A percentile compares a stretch with the other conserved stretches of the same genome.
phyloP scores from a whole-genome alignment of 2,329 filamentous ascomycete genomes.

The Penicillium palitans region DNA sequence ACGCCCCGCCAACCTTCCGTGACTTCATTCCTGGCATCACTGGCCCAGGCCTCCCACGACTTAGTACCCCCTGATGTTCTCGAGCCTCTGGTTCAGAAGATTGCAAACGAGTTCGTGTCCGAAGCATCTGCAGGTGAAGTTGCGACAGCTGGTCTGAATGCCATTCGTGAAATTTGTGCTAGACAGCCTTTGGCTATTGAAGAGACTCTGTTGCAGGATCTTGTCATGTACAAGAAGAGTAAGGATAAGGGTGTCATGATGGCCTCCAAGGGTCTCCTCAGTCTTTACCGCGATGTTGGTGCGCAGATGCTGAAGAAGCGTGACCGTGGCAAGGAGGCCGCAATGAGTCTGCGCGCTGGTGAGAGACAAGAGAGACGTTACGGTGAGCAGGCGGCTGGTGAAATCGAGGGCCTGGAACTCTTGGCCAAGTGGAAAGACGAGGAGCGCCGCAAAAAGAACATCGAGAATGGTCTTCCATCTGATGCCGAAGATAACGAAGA shows the following conservation, averaged over 20 bases:
- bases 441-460: constrained; percentile 71
- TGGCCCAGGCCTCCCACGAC: constrained; percentile 88
- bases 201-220: constrained; percentile 90
- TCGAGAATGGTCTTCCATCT: constrained; percentile 65
- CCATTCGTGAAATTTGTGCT: constrained; percentile 89
- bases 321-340: constrained; percentile 87
- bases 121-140: constrained; percentile 91
- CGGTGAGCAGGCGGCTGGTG: constrained; percentile 76
- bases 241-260: constrained; percentile 99
- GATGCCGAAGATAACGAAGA: constrained; percentile 63
- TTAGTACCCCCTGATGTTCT: constrained; percentile 89
- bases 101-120: constrained; percentile 97
- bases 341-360: constrained; percentile 75
- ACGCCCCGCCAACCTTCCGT: constrained; percentile 86
- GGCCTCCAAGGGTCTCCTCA: constrained; percentile 89
- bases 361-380: constrained; percentile 75
- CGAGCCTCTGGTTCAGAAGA: constrained; percentile 88
- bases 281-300: constrained; percentile 86
- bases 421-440: constrained; percentile 93
- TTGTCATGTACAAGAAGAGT: constrained; percentile 93
- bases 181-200: constrained; percentile 95
- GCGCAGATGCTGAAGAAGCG: constrained; percentile 85
- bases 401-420: constrained; percentile 88
- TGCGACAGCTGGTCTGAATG: constrained; percentile 85
- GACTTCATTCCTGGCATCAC: constrained; percentile 86